Evolutionary conservation across 805 yeast species (phyloP), one percentile per base, ranked within the genome.

Genomic region (Candida verbasci): DNA sequence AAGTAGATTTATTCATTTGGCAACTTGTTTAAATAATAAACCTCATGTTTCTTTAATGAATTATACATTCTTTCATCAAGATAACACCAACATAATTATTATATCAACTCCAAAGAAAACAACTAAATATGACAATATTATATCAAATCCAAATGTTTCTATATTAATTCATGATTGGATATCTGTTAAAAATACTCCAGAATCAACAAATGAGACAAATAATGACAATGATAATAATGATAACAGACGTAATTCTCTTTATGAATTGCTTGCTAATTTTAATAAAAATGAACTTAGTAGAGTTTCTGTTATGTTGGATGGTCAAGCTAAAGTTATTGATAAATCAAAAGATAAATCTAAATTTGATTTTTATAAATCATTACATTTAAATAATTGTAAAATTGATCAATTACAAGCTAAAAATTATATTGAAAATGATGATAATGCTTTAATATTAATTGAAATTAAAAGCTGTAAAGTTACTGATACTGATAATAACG

Each of bases 11-110:
- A 77, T 89, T 26, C 97, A 89, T 56, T 68, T 89, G 31, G 97
- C 91, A 2, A 91, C 97, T 2, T 76, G 87, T 41, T 65, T 68
- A 35, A 72, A 85, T 29, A 70, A 82, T 48, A 58, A 77, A 30
- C 97, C 97, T 5, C 93, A 89, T 42, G 95, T 88, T 3, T 76
- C 93, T 14, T 69, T 91, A 44, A 91, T 91, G 97, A 91, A 86
- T 60, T 91, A 86, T 59, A 80, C 89, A 3, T 86, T 79, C 54
- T 67, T 64, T 38, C 59, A 60, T 31, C 60, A 57, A 17, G 60
- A 56, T 9, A 68, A 67, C 26, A 55, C 51, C 16, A 70, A 77
- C 21, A 72, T 69, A 45, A 75, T 88, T 33, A 75, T 91, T 12
- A 66, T 89, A 39, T 78, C 95, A 2, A 79, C 95, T 1, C 80